Conservation (phyloP, 345 rosid species). For the Moricandia moricandioides region DNA sequence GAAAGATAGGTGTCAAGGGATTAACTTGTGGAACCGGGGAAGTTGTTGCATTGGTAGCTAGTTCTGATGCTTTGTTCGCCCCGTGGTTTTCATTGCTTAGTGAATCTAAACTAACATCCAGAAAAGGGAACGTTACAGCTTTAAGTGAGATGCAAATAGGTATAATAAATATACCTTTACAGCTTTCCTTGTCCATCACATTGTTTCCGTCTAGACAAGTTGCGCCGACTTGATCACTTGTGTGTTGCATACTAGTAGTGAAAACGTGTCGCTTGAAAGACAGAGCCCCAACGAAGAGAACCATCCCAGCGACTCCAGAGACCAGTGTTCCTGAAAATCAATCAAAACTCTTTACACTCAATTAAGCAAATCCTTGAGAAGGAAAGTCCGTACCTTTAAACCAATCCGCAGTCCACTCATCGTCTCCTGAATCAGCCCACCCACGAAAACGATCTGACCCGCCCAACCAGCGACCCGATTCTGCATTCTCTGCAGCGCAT, state of each 20-base stretch:
- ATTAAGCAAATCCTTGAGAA: not conserved
- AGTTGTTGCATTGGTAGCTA: too few species aligned
- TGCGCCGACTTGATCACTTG: conserved; percentile 30
- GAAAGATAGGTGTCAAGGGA: conserved; percentile 68
- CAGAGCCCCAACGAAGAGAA: conserved; percentile 56
- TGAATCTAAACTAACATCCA: conserved; percentile 33
- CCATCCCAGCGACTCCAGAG: conserved; percentile 64
- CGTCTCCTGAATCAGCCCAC: conserved; percentile 58
- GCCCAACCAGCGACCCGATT: conserved; percentile 17
- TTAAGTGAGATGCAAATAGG: too few species aligned
- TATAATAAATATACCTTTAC: conserved; percentile 27
- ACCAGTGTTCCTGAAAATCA: conserved; percentile 64
- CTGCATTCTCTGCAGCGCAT: conserved; percentile 35
- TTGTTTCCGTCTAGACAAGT: conserved; percentile 20
- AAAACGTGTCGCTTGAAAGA: conserved; percentile 47
- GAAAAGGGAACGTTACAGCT: not conserved
- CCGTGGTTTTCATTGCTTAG: too few species aligned
- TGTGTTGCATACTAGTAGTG: conserved; percentile 61
- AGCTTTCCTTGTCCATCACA: conserved; percentile 26
- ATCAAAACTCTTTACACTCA: conserved; percentile 18
- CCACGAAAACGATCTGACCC: conserved; percentile 58
- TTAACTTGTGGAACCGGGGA: conserved; percentile 57
- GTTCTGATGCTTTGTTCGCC: conserved; percentile 22
- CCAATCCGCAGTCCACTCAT: conserved; percentile 43
- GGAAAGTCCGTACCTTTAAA: conserved; percentile 47